phyloP scores from a whole-genome alignment of 495 filamentous ascomycete genomes.

The Penicillium lagena region DNA sequence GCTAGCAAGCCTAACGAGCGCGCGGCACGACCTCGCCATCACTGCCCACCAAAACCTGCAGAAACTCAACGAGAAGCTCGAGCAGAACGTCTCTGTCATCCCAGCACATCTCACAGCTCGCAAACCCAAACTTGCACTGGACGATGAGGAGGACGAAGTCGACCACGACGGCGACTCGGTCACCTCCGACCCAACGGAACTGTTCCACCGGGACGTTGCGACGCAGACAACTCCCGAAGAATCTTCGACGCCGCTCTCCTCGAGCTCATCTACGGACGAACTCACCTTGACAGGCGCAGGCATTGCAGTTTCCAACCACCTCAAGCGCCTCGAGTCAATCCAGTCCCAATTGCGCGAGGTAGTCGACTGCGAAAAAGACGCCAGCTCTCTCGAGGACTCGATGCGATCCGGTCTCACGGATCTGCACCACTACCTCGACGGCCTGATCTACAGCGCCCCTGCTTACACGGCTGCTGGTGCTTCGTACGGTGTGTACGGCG shows the following conservation, averaged over 20 bases:
- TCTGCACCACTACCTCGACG: conserved; percentile 46
- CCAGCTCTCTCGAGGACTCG: conserved; percentile 37
- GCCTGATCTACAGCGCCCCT: conserved; percentile 40
- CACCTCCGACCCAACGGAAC: conserved; percentile 66
- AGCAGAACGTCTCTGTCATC: conserved; percentile 57
- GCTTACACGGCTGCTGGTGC: conserved; percentile 21
- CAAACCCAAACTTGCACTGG: conserved; percentile 3
- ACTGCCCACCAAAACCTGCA: conserved; percentile 59
- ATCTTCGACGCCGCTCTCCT: conserved; percentile 18
- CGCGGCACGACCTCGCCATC: conserved; percentile 74
- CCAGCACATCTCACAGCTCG: conserved; percentile 37
- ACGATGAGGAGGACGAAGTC: conserved; percentile 40
- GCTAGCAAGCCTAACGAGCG: conserved; percentile 62
- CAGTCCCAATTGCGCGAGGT: conserved; percentile 49
- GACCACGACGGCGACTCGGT: conserved; percentile 34
- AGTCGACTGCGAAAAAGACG: conserved; percentile 36
- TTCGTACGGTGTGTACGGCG: conserved; percentile 26
- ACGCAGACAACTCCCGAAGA: conserved; percentile 69
- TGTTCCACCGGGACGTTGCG: conserved; percentile 85
- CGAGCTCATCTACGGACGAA: background rate
- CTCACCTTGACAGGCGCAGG: background rate
- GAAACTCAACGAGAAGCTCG: conserved; percentile 69
- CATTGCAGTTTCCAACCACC: conserved; percentile 27
- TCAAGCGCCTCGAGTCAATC: conserved; percentile 39
- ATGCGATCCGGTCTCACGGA: conserved; percentile 37